These are phyloP conservation scores for Tylopilus intermedius DNA, from an alignment of 768 basidiomycete genomes.

Conservation along the genomic window DNA sequence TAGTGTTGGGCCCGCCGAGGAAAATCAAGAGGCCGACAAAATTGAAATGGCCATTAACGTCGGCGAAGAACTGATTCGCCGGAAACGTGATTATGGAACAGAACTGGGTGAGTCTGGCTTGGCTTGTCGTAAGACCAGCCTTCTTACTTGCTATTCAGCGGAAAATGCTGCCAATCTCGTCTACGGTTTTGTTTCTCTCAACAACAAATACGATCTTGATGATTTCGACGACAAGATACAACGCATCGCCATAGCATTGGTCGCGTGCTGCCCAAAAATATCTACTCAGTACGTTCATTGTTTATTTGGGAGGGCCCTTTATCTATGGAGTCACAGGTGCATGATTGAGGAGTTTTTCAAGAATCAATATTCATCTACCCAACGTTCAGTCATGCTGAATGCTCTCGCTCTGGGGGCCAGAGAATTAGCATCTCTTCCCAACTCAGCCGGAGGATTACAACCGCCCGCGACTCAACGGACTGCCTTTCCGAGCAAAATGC, in stretches of 20 bases:
- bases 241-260: constrained; percentile 70
- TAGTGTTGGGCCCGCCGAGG: constrained; percentile 47
- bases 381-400: constrained; percentile 81
- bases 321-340: constrained; percentile 41
- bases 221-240: constrained; percentile 75
- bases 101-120: constrained; percentile 62
- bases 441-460: constrained; percentile 24
- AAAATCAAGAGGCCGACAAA: constrained; percentile 64
- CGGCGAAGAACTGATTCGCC: constrained; percentile 80
- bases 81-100: constrained; percentile 78
- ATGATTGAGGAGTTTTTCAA: constrained; percentile 92
- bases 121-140: neutral
- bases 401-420: constrained; percentile 82
- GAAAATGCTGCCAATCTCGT: constrained; percentile 87
- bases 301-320: neutral
- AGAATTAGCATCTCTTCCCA: constrained; percentile 60
- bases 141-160: constrained; percentile 41
- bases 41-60: constrained; percentile 75
- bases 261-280: constrained; percentile 71
- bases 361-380: constrained; percentile 84
- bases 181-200: constrained; percentile 65
- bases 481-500: constrained; percentile 75
- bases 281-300: constrained; percentile 68
- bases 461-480: constrained; percentile 33
- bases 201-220: constrained; percentile 82